Evolutionary conservation across 805 yeast species (phyloP).

Genomic region (Candida maesae): DNA sequence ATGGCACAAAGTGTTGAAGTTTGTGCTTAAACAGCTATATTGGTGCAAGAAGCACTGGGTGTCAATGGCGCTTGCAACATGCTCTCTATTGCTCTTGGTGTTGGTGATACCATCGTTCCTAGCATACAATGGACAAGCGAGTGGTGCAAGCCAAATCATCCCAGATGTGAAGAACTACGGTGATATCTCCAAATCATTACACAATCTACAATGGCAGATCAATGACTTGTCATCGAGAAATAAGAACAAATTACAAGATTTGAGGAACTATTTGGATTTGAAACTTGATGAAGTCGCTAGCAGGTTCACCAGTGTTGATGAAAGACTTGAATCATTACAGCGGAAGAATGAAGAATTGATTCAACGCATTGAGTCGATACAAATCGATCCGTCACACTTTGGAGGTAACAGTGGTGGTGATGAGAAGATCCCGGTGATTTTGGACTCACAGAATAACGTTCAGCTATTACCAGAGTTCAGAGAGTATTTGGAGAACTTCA

Average conservation of each 20-base stretch:
- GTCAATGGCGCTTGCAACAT: no score
- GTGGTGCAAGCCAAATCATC: slow-evolving; percentile 12
- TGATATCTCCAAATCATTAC: slow-evolving; percentile 22
- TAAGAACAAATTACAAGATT: slow-evolving; percentile 18
- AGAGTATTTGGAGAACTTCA: slow-evolving; percentile 12
- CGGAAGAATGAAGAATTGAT: slow-evolving; percentile 11
- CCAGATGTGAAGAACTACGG: slow-evolving; percentile 15
- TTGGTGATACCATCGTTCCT: neutral
- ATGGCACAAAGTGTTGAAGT: neutral
- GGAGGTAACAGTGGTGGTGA: slow-evolving; percentile 1
- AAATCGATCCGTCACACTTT: slow-evolving; percentile 2
- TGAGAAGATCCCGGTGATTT: slow-evolving; percentile 18
- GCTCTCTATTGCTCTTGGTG: neutral
- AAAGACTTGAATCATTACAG: slow-evolving; percentile 3
- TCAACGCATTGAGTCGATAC: slow-evolving; percentile 8
- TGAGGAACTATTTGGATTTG: slow-evolving; percentile 19
- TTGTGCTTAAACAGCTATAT: neutral
- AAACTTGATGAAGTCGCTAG: slow-evolving; percentile 17
- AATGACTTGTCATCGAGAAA: slow-evolving; percentile 22
- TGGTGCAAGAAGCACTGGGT: neutral
- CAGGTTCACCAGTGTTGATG: slow-evolving; percentile 13
- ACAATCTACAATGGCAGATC: slow-evolving; percentile 24
- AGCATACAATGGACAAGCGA: neutral
- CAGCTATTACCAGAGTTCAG: slow-evolving; percentile 25
- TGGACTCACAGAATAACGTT: slow-evolving; percentile 17